A percentile compares a stretch with the other conserved stretches of the same genome.
phyloP scores from a whole-genome alignment of 176 grass and related monocot genomes.

The Typha latifolia region DNA sequence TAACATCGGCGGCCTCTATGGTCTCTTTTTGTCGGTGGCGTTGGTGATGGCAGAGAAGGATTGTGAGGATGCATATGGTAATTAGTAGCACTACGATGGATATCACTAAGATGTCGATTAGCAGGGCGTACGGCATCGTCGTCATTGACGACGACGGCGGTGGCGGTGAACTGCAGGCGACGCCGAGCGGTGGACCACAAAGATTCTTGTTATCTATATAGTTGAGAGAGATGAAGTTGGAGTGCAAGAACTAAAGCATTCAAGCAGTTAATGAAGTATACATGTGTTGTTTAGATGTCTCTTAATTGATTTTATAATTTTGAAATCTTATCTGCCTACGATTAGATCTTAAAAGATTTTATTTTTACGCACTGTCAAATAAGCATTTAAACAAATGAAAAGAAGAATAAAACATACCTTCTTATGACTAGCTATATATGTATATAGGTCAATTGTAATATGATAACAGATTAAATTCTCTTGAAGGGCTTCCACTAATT shows the following conservation, averaged over 20 bases:
- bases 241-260: background rate
- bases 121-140: constrained; percentile 1
- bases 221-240: background rate
- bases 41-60: constrained; percentile 13
- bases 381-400: no score
- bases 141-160: background rate
- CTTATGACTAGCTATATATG: no score
- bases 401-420: no score
- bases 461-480: no score
- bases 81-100: constrained; percentile 26
- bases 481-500: background rate
- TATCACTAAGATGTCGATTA: constrained; percentile 44
- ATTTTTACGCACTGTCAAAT: no score
- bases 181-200: constrained; percentile 31
- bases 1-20: background rate
- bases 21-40: background rate
- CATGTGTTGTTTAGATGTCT: background rate
- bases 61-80: constrained; percentile 14
- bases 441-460: no score
- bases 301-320: no score
- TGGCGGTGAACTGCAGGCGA: constrained; percentile 10
- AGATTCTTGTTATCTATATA: constrained; percentile 50
- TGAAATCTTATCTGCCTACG: no score
- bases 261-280: background rate
- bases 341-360: no score